Conservation (phyloP, 2,329 filamentous ascomycete species). For the Dactylella cylindrospora region DNA sequence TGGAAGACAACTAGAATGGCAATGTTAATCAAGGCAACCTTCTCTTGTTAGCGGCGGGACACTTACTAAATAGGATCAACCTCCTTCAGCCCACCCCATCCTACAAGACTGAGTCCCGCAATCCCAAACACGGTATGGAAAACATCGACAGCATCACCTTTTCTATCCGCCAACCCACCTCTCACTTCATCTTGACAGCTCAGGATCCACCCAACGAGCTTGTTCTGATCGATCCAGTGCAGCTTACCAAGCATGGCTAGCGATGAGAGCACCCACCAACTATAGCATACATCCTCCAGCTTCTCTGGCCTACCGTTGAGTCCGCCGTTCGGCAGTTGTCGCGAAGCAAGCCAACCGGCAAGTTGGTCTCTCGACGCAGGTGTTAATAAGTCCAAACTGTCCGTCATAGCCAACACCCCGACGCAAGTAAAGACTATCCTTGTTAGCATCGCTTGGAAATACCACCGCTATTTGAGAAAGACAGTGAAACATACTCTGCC, state of each 20-base stretch:
- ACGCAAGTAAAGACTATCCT: conserved; percentile 76
- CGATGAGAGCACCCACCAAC: conserved; percentile 96
- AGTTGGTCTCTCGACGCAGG: conserved; percentile 65
- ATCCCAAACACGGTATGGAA: conserved; percentile 92
- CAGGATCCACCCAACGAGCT: conserved; percentile 79
- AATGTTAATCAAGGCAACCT: neutral
- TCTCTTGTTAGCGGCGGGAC: no score
- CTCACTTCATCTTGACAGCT: conserved; percentile 80
- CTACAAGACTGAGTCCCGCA: conserved; percentile 81
- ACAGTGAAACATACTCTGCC: conserved; percentile 62
- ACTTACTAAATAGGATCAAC: conserved; percentile 85
- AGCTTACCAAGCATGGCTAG: conserved; percentile 82
- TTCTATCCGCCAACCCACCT: conserved; percentile 85
- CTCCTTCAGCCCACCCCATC: conserved; percentile 71
- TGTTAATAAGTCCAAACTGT: conserved; percentile 77
- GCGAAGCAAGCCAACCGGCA: conserved; percentile 87
- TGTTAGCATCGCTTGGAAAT: neutral
- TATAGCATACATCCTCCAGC: conserved; percentile 94
- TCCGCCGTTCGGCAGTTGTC: conserved; percentile 82
- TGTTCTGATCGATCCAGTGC: conserved; percentile 88
- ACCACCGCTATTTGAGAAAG: neutral
- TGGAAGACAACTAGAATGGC: conserved; percentile 45
- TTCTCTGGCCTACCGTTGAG: conserved; percentile 95
- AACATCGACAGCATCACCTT: conserved; percentile 93
- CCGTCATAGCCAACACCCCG: conserved; percentile 79